Conservation (phyloP, 2,329 filamentous ascomycete species). For the Fusarium brachygibbosum region DNA sequence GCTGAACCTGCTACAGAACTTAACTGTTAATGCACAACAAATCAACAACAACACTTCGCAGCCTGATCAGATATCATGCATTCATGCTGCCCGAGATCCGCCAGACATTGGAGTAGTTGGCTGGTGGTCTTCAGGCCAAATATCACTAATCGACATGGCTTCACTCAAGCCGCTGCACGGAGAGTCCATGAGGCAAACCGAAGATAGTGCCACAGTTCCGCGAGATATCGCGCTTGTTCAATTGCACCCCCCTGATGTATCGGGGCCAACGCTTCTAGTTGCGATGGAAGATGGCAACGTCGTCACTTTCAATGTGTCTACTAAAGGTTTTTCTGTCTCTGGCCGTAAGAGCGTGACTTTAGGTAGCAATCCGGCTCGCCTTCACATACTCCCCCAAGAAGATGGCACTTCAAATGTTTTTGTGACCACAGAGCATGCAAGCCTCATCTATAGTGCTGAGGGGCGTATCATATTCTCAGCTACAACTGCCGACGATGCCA, state of each 20-base stretch:
- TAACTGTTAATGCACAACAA: constrained; percentile 71
- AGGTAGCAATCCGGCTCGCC: constrained; percentile 85
- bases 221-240: constrained; percentile 85
- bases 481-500: constrained; percentile 88
- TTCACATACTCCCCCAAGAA: constrained; percentile 80
- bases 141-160: constrained; percentile 79
- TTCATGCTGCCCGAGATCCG: constrained; percentile 77
- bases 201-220: constrained; percentile 82
- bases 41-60: constrained; percentile 65
- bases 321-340: constrained; percentile 71
- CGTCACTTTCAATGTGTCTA: constrained; percentile 81
- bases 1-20: constrained; percentile 71
- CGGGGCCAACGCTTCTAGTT: constrained; percentile 82
- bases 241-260: constrained; percentile 72
- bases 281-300: constrained; percentile 95
- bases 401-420: constrained; percentile 84
- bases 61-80: constrained; percentile 83
- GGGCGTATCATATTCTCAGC: constrained; percentile 92
- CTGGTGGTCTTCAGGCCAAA: constrained; percentile 86
- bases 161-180: constrained; percentile 75
- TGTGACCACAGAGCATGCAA: constrained; percentile 93
- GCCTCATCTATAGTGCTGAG: constrained; percentile 90
- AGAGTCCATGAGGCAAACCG: constrained; percentile 69
- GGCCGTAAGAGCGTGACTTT: constrained; percentile 85
- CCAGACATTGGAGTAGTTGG: constrained; percentile 81